Base-by-base conservation (phyloP, 768 basidiomycete species). In the Tricholoma saponaceum region DNA sequence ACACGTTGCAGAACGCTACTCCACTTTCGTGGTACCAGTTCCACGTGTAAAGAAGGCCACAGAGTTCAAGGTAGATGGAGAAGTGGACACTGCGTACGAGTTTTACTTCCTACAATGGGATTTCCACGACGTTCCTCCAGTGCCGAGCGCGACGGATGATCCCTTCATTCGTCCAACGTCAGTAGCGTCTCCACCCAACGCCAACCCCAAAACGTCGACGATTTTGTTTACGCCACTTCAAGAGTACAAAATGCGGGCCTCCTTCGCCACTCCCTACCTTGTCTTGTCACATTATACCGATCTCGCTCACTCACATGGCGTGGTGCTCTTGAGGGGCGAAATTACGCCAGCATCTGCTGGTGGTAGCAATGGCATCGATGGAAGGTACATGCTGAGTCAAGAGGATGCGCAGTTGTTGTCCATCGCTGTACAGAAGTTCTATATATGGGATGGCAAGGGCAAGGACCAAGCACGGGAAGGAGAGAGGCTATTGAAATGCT, bases 271-370 rank as follows among this genome's bases (percentile, higher is more conserved):
- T 4, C 95, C 96, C 1, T 91, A 93, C 67, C 79, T 99, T 23
- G 89, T 90, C 22, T 66, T 98, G 37, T 98, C 95, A 4, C 85
- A 92, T 70, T 98, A 98, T 72, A 89, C 95, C 51, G 95, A 98
- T 65, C 74, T 99, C 5, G 83, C 86, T 1, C 70, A 80, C 25
- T 85, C 89, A 4, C 93, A 98, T 65, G 86, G 84, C 10, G 69
- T 90, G 46, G 92, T 98, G 2, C 82, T 99, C 4, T 77, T 98
- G 72, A 80, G 94, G 16, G 97, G 96, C 20, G 95, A 98, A 73
- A 86, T 98, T 58, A 93, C 93, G 0, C 86, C 91, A 1, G 79
- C 85, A 1, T 71, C 83, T 13, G 70, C 76, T 16, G 69, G 68
- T 23, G 72, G 70, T 28, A 67, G 70, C n/a, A 65, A 64, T 30